These are phyloP conservation scores for Termitomyces sp. DNA, from an alignment of 768 basidiomycete genomes.

Conservation along the genomic window DNA sequence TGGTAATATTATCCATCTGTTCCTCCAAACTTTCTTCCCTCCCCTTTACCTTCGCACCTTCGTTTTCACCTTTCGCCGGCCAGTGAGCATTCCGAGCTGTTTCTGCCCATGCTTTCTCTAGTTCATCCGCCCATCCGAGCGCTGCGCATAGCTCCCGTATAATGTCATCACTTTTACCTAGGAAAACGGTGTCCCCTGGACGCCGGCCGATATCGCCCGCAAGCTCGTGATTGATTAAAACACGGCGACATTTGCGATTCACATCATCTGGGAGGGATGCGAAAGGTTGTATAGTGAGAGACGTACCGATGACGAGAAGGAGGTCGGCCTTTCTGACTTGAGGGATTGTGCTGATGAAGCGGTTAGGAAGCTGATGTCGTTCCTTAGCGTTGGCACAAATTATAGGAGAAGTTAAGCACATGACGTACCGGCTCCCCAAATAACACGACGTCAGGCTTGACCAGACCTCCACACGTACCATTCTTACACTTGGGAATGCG, in stretches of 20 bases:
- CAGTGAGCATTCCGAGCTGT: slow-evolving; percentile 26
- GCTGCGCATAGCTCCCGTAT: slow-evolving; percentile 54
- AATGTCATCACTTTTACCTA: slow-evolving; percentile 69
- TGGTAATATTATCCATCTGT: slow-evolving; percentile 27
- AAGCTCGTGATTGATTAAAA: slow-evolving; percentile 81
- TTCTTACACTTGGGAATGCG: slow-evolving; percentile 58
- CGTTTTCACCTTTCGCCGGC: slow-evolving; percentile 20
- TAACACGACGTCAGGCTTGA: slow-evolving; percentile 93
- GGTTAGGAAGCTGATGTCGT: slow-evolving; percentile 54
- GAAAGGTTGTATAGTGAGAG: slow-evolving; percentile 83
- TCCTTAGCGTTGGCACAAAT: neutral
- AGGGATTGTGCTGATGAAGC: slow-evolving; percentile 55
- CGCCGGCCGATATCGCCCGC: slow-evolving; percentile 62
- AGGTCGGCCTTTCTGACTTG: slow-evolving; percentile 68
- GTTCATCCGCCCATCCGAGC: slow-evolving; percentile 71
- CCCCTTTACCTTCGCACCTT: neutral
- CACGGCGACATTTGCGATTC: slow-evolving; percentile 54
- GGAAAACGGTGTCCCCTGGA: slow-evolving; percentile 53
- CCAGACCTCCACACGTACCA: slow-evolving; percentile 56
- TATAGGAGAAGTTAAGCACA: neutral
- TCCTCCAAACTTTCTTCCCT: slow-evolving; percentile 15
- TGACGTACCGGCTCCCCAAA: slow-evolving; percentile 73
- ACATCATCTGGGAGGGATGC: slow-evolving; percentile 66
- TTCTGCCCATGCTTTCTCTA: slow-evolving; percentile 47
- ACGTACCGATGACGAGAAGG: slow-evolving; percentile 88